Conservation (phyloP, 805 yeast genomes). For the Limtongozyma cylindracea region DNA sequence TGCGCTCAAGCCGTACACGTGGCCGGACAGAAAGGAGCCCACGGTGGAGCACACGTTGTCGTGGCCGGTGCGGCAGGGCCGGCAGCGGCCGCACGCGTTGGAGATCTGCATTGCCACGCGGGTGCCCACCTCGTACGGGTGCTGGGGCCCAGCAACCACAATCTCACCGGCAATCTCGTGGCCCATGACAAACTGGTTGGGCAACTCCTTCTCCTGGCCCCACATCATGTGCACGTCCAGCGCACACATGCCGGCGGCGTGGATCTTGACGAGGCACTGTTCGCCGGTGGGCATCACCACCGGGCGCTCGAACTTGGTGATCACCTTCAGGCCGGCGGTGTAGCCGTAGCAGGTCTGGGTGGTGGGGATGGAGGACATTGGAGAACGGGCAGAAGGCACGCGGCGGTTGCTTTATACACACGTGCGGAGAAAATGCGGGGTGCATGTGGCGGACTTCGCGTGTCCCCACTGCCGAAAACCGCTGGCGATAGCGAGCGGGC, state of each 20-base stretch:
- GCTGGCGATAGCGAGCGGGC: too few relatives aligned
- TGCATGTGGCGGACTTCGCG: too few relatives aligned
- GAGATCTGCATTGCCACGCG: conserved; percentile 8
- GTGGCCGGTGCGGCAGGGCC: conserved; percentile 9
- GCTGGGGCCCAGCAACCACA: conserved; percentile 8
- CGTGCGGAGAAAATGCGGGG: too few relatives aligned
- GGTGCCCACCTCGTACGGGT: conserved; percentile 7
- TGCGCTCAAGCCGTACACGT: conserved; percentile 10
- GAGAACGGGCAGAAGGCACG: too few relatives aligned
- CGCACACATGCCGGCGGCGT: too few relatives aligned
- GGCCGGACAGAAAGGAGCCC: conserved; percentile 1
- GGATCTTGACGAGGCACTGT: conserved; percentile 1
- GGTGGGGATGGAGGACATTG: too few relatives aligned
- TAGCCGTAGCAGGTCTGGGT: conserved; percentile 11
- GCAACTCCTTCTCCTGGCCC: conserved; percentile 3
- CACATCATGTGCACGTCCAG: conserved; percentile 8
- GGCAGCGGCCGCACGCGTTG: conserved; percentile 11
- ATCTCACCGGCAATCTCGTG: conserved; percentile 17
- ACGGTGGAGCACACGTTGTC: conserved; percentile 10
- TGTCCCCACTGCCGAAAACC: too few relatives aligned
- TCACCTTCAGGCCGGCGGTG: conserved; percentile 5
- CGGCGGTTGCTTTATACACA: too few relatives aligned
- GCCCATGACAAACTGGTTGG: conserved; percentile 14
- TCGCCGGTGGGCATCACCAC: conserved; percentile 7
- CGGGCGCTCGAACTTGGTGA: conserved; percentile 8